Conservation (phyloP, 495 filamentous ascomycete genomes). For the Neohortaea acidophila region DNA sequence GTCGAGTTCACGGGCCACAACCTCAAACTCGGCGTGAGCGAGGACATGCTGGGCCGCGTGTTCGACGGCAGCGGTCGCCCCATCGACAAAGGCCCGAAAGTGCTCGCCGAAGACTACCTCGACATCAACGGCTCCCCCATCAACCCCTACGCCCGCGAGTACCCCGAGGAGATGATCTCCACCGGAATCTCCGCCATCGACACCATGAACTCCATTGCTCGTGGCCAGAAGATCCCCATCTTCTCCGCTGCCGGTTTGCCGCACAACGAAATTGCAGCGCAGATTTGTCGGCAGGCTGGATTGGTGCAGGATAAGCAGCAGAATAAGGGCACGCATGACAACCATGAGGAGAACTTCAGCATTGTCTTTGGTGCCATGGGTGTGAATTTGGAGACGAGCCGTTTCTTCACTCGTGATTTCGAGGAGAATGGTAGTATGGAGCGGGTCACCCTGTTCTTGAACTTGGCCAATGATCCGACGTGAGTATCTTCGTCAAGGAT, state of each 20-base stretch:
- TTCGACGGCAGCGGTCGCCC: constrained; percentile 96
- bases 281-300: constrained; percentile 92
- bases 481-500: constrained; percentile 31
- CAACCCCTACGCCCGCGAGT: constrained; percentile 96
- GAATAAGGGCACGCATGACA: constrained; percentile 91
- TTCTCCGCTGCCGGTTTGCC: constrained; percentile 97
- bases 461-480: constrained; percentile 98
- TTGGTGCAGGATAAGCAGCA: constrained; percentile 49
- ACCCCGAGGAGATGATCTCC: constrained; percentile 99
- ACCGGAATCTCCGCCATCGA: constrained; percentile 99
- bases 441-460: constrained; percentile 91
- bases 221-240: constrained; percentile 99
- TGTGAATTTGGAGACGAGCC: constrained; percentile 97
- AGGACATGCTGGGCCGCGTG: constrained; percentile 98
- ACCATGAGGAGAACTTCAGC: constrained; percentile 97
- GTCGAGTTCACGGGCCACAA: constrained; percentile 95
- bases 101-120: constrained; percentile 91
- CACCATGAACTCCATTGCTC: constrained; percentile 99
- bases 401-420: constrained; percentile 97
- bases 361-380: constrained; percentile 99
- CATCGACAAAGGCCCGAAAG: constrained; percentile 97
- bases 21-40: constrained; percentile 94
- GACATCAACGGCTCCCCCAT: constrained; percentile 99
- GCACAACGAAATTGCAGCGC: constrained; percentile 96
- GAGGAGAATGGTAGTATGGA: constrained; percentile 99